A percentile compares a stretch with the other conserved stretches of the same genome.
phyloP scores from a whole-genome alignment of 73 alveolate species.

The Paramecium bursaria region DNA sequence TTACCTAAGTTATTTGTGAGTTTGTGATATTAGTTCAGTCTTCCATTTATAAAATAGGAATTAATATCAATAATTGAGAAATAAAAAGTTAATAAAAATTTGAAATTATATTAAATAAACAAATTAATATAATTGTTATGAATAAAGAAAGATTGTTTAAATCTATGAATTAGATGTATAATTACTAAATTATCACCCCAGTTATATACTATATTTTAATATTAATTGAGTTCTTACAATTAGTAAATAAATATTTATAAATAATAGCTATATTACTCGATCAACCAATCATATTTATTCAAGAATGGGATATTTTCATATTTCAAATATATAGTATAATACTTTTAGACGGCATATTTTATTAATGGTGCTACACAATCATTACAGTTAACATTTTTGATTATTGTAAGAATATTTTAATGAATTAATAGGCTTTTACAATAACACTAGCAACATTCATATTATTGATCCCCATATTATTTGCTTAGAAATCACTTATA shows the following conservation, averaged over 20 bases:
- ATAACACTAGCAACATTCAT: background rate
- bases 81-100: too few species aligned
- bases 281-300: conserved; percentile 37
- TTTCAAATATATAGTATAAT: conserved; percentile 18
- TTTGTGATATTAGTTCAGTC: too few species aligned
- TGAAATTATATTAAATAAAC: too few species aligned
- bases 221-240: conserved; percentile 24
- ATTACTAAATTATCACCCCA: conserved; percentile 9
- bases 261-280: conserved; percentile 37
- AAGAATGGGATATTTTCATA: conserved; percentile 6
- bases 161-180: conserved; percentile 40
- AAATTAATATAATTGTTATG: too few species aligned
- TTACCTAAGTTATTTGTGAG: too few species aligned
- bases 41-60: too few species aligned
- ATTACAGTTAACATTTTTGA: conserved; percentile 3
- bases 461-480: background rate
- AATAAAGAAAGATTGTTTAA: conserved; percentile 4
- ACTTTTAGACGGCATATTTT: conserved; percentile 23
- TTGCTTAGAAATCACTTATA: background rate
- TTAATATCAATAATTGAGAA: too few species aligned
- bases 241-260: conserved; percentile 8
- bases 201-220: conserved; percentile 15
- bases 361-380: background rate
- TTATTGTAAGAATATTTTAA: background rate
- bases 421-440: background rate